Evolutionary conservation across 768 basidiomycete species (phyloP), one percentile per base, ranked within the genome.

Genomic region (Mycena amicta): DNA sequence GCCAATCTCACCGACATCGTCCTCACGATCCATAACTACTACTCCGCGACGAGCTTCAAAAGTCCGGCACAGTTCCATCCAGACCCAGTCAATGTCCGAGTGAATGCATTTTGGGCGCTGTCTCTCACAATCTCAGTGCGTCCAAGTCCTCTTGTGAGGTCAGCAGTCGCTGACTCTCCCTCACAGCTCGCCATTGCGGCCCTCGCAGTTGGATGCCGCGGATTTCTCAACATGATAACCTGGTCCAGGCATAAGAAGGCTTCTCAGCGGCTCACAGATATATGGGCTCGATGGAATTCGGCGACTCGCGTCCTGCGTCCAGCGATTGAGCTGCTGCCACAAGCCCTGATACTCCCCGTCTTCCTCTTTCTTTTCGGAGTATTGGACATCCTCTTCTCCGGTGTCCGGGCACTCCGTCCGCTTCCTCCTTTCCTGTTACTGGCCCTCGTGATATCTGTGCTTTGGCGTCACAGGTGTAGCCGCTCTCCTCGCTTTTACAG

Each of bases 71-170:
- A 22, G 23, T 66, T 66, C 27, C 54, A 56, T 23, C 65, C 65
- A 28, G 60, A 59, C 22, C 23, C 57, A 6, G 51, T 55, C 5
- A 54, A 57, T 30, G 53, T 64, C 6, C 26, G 65, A 23, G 39
- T 66, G 11, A 66, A 66, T 31, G 30, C 63, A 2, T 50, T 53
- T 6, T 64, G 60, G 63, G 64, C 65, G 4, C 60, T 66, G 22
- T 61, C 65, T 13, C 50, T 66, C 0, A 62, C 64, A n/a, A n/a
- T 20, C 60, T 62, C 45, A 64, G 63, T n/a, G 65, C 62, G 45
- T 3, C 63, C 37, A 0, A 4, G 3, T 20, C 2, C 11, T 5
- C n/a, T 18, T 39, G 2, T 16, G n/a, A 22, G n/a, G n/a, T n/a
- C 22, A 3, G 39, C 0, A 25, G 37, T 47, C 23, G 23, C 40